Evolutionary conservation across 768 basidiomycete species (phyloP), one percentile per base, ranked within the genome.

Genomic region (Lactifluus piperatus): DNA sequence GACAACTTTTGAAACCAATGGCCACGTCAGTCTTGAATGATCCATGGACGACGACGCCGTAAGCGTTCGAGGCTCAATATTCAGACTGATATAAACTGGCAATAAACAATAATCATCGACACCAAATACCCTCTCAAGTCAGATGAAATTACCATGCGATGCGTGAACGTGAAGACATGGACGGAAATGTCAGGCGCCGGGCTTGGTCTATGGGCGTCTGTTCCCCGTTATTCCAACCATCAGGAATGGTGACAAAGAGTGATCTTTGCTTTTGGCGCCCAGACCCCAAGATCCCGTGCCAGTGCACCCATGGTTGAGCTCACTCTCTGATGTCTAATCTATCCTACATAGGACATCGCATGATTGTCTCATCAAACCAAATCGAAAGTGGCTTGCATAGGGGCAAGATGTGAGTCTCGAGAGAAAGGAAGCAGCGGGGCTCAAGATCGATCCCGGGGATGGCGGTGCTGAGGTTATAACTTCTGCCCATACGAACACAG

Each of bases 381-480:
- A 24, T 44, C 27, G 46, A 47, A 47, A 47, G 46, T 7, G 27
- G 16, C 6, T 1, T 16, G 9, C 46, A 8, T 16, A 41, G 9
- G 26, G 18, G n/a, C 48, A 49, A 49, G 48, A 16, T 30, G 48
- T 37, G 20, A 24, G 34, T 58, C 27, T 47, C 45, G 16, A 47
- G 22, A 24, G 24, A 44, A 51, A 37, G 18, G 56, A 57, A 52
- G 44, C 26, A 9, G 14, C 24, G 13, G 37, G 11, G 26, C 58
- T 44, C 39, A 29, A 60, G 47, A 55, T 55, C 54, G 53, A 55
- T 55, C 58, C 58, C 58, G 58, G 48, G 16, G 20, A 60, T 45
- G 58, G 54, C 54, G 58, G 58, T 51, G 54, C 48, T 60, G 54
- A 51, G 47, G 53, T 50, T 44, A 60, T 43, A 11, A n/a, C 14